Percentiles rank a stretch among this genome's conserved stretches.
Conservation (phyloP, 2,329 filamentous ascomycete genomes). For the Aspergillus hortae region DNA sequence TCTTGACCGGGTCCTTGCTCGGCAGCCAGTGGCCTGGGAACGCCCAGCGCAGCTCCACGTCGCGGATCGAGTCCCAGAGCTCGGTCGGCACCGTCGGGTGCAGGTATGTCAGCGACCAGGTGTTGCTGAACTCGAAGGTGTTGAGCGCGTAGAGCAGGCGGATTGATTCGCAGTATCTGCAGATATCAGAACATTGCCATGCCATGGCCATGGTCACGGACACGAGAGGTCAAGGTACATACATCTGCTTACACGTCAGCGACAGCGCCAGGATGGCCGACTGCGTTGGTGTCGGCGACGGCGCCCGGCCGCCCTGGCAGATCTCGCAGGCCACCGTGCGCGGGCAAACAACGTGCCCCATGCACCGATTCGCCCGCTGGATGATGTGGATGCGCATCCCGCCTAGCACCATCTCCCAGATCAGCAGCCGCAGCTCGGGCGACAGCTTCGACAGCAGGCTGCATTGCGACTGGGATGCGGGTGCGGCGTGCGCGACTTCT, state of each 20-base stretch:
- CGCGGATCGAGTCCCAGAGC: conserved; percentile 28
- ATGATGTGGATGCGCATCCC: conserved; percentile 33
- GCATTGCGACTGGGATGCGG: conserved; percentile 22
- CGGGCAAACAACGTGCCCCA: conserved; percentile 33
- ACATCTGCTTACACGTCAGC: conserved; percentile 37
- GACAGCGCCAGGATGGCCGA: conserved; percentile 21
- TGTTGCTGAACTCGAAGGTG: conserved; percentile 38
- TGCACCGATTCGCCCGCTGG: conserved; percentile 27
- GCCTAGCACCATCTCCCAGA: conserved; percentile 34
- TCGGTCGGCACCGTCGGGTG: conserved; percentile 30
- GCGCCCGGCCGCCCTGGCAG: conserved; percentile 27
- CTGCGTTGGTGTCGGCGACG: conserved; percentile 21
- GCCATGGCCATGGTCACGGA: too few relatives aligned
- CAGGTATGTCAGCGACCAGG: conserved; percentile 38
- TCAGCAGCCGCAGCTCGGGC: conserved; percentile 34
- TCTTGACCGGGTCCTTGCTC: conserved; percentile 38
- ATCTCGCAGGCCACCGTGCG: conserved; percentile 29
- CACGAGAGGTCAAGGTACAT: conserved; percentile 1
- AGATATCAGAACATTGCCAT: background rate
- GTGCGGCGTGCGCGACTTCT: conserved; percentile 7
- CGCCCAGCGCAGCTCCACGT: conserved; percentile 36
- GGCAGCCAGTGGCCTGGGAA: conserved; percentile 40
- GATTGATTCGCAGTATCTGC: conserved; percentile 35
- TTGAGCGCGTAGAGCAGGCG: conserved; percentile 33
- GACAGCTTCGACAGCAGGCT: conserved; percentile 30